Evolutionary conservation across 768 basidiomycete species (phyloP).

Genomic region (Lentinus brumalis): DNA sequence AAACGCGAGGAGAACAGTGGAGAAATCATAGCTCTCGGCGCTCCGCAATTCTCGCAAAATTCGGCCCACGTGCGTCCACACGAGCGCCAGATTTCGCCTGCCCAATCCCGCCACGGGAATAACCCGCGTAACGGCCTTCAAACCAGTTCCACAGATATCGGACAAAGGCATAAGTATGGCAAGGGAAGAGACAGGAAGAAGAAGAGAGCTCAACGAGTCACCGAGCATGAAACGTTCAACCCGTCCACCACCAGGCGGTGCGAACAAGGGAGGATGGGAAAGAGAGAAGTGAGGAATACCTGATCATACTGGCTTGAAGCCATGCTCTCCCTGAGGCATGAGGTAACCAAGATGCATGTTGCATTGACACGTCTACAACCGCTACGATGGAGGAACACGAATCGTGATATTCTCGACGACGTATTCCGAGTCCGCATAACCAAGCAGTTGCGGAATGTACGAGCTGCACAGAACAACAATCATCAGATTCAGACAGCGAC

Average conservation of each 20-base stretch:
- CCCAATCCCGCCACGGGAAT: not conserved
- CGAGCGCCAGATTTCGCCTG: not conserved
- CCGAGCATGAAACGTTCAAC: no score
- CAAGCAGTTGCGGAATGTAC: constrained; percentile 75
- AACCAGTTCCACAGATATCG: no score
- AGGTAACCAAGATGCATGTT: not conserved
- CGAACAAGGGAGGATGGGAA: no score
- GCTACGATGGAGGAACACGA: constrained; percentile 49
- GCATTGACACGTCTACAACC: constrained; percentile 1
- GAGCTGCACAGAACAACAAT: constrained; percentile 51
- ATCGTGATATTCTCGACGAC: constrained; percentile 96
- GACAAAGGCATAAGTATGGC: not conserved
- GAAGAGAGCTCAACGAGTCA: no score
- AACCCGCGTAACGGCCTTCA: no score
- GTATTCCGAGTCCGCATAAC: constrained; percentile 96
- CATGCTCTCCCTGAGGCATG: not conserved
- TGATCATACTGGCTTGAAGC: no score
- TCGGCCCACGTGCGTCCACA: constrained; percentile 12
- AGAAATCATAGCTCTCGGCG: constrained; percentile 18
- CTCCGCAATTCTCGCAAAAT: constrained; percentile 23
- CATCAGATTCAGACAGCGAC: constrained; percentile 8
- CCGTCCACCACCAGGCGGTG: no score
- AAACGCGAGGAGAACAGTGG: not conserved
- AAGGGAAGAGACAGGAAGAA: not conserved
- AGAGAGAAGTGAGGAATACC: not conserved